Conservation (phyloP, 495 filamentous ascomycete species). For the Tuber borchii region DNA sequence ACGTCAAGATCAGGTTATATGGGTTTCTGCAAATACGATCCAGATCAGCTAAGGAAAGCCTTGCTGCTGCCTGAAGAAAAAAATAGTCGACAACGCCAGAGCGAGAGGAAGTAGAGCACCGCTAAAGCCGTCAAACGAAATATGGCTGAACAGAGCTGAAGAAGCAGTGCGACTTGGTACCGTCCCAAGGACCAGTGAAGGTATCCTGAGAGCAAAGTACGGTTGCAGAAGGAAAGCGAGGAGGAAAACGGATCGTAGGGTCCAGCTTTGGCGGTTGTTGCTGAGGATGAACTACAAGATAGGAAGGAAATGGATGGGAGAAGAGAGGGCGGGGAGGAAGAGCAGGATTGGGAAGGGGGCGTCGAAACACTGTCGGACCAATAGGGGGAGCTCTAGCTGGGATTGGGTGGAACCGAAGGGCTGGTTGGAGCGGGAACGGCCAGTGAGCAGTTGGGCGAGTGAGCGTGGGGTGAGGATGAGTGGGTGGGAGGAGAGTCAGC, state of each 20-base stretch:
- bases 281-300: constrained; percentile 31
- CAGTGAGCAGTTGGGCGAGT: constrained; percentile 5
- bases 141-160: neutral
- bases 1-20: neutral
- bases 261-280: constrained; percentile 37
- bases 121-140: neutral
- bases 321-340: constrained; percentile 33
- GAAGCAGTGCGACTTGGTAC: constrained; percentile 29
- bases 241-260: constrained; percentile 34
- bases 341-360: constrained; percentile 33
- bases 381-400: constrained; percentile 31
- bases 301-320: constrained; percentile 20
- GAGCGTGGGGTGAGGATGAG: constrained; percentile 4
- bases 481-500: constrained; percentile 4
- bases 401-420: constrained; percentile 38
- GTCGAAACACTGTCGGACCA: constrained; percentile 27
- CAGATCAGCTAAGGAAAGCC: constrained; percentile 3
- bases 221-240: constrained; percentile 28
- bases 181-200: constrained; percentile 35
- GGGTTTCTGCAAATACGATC: neutral
- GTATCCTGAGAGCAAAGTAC: constrained; percentile 24
- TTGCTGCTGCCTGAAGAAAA: neutral
- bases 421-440: constrained; percentile 28
- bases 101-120: neutral
- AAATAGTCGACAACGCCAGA: neutral